Evolutionary conservation across 352 stramenopile genomes (phyloP), one percentile per base, ranked within the genome.

Genomic region (Globisporangium rhizosaccharum): DNA sequence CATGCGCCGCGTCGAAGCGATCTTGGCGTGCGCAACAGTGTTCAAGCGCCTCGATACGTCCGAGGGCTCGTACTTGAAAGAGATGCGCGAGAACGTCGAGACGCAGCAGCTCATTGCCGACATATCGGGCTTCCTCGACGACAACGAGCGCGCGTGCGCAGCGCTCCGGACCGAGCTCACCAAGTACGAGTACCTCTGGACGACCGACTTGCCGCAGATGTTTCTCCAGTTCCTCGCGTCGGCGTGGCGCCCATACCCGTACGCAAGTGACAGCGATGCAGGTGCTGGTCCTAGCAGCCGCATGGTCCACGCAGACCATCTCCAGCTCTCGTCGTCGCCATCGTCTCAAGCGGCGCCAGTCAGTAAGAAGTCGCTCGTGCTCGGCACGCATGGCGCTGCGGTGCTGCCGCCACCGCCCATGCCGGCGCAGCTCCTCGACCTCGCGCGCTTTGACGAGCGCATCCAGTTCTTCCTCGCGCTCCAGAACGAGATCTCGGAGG

Each of bases 141-240:
- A 78, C 9, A 96, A 94, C 41, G 87, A 96, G 52, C 67, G 67
- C 8, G 72, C 76, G 7, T 87, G 79, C 17, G 59, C 70, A 4
- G 71, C 80, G 2, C 92, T 83, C 48, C 79, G 84, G 20, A 46
- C 67, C 8, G 78, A 92, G 20, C 75, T 96, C n/a, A 79, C 70
- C 11, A 96, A 95, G 59, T 97, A 96, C 62, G 86, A 96, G 51
- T 97, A 97, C 66, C 60, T 97, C 11, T 97, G 90, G 90, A 93
- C 77, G 12, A 96, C 90, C 2, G 89, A 97, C 50, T 65, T 97
- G 30, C 67, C 92, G 14, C 71, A 86, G 25, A 96, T 97, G 77
- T 97, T 97, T 39, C 45, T 71, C 1, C 57, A 84, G 49, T 97
- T 97, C 62, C 71, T 96, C 1, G 52, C 64, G 3, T 84, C 76